Evolutionary conservation across 345 rosid species (phyloP).

Genomic region (Melaleuca quinquenervia): DNA sequence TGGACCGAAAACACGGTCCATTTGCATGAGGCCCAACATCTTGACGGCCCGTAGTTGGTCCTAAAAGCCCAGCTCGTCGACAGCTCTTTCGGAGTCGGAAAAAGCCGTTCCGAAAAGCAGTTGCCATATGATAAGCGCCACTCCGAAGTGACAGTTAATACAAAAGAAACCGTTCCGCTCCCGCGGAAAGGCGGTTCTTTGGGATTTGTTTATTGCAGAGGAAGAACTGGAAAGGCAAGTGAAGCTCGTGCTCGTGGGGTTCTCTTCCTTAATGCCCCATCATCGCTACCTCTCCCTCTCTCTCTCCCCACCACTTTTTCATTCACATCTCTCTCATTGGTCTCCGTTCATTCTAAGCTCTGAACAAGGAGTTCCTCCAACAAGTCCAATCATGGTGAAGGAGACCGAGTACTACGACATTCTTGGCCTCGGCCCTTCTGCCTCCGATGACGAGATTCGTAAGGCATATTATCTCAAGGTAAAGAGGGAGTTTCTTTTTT

Average conservation of each 20-base stretch:
- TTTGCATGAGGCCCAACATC: background rate
- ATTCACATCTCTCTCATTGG: background rate
- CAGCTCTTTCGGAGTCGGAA: background rate
- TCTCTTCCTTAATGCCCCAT: background rate
- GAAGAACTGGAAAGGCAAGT: constrained; percentile 54
- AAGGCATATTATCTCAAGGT: constrained; percentile 73
- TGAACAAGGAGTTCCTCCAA: background rate
- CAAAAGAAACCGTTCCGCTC: constrained; percentile 26
- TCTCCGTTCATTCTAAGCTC: background rate
- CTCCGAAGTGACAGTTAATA: constrained; percentile 20
- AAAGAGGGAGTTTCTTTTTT: background rate
- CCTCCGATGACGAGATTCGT: constrained; percentile 65
- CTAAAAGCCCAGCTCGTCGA: background rate
- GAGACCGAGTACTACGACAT: constrained; percentile 67
- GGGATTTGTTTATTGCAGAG: constrained; percentile 28
- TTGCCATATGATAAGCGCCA: constrained; percentile 14
- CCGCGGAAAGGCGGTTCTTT: constrained; percentile 36
- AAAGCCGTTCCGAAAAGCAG: background rate
- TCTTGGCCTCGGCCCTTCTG: constrained; percentile 45
- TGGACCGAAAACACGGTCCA: background rate
- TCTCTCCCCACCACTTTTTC: background rate
- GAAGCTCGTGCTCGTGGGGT: constrained; percentile 20
- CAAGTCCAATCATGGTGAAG: constrained; percentile 36
- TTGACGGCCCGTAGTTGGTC: background rate
- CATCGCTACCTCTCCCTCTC: constrained; percentile 1